Conservation (phyloP, 768 basidiomycete species). For the Scleroderma bovista region DNA sequence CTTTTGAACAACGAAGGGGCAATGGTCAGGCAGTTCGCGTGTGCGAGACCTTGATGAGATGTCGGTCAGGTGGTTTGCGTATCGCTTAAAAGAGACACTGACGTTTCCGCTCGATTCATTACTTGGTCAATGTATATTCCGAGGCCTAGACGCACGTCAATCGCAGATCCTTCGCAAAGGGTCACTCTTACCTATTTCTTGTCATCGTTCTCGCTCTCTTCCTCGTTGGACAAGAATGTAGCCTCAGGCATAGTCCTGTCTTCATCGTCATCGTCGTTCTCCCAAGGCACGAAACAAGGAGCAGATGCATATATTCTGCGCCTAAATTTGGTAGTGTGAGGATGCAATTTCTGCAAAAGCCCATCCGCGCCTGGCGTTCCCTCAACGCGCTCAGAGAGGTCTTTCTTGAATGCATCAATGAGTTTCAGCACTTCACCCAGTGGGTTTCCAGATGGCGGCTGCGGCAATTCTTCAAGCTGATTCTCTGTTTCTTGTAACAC, state of each 20-base stretch:
- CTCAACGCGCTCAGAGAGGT: conserved; percentile 41
- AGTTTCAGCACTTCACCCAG: conserved; percentile 49
- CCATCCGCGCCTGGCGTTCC: conserved; percentile 50
- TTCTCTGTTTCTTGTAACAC: conserved; percentile 37
- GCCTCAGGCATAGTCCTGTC: conserved; percentile 3
- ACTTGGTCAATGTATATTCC: conserved; percentile 46
- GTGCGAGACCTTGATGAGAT: conserved; percentile 49
- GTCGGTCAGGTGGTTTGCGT: not conserved
- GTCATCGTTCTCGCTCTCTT: conserved; percentile 17
- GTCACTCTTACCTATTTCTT: too few species aligned
- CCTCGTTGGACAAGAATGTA: conserved; percentile 38
- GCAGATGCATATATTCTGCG: conserved; percentile 45
- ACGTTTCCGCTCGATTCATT: conserved; percentile 41
- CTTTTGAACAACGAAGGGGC: conserved; percentile 56
- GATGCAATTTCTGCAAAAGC: conserved; percentile 50
- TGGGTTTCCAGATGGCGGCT: conserved; percentile 50
- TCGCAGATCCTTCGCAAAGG: not conserved
- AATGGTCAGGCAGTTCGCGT: conserved; percentile 63
- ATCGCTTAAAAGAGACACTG: conserved; percentile 14
- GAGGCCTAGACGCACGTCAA: too few species aligned
- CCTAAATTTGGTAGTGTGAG: conserved; percentile 43
- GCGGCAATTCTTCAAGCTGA: conserved; percentile 34
- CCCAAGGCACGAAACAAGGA: conserved; percentile 54
- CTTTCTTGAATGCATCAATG: conserved; percentile 42
- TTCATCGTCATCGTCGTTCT: conserved; percentile 5